Base-by-base conservation (phyloP, 768 basidiomycete genomes). In the Leccinum obscurum region DNA sequence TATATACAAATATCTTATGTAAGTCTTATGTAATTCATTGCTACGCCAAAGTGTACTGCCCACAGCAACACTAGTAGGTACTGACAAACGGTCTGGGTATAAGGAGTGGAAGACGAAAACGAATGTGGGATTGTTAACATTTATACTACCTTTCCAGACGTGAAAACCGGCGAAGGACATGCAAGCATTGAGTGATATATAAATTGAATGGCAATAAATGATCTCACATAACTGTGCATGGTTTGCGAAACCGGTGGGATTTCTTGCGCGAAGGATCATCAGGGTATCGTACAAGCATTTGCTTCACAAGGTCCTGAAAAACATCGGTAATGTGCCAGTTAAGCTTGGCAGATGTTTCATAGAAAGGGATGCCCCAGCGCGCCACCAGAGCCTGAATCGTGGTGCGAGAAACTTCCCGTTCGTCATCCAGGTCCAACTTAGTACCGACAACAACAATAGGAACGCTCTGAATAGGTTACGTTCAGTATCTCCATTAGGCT, bases 371-470 rank as follows among this genome's bases (percentile, higher is more conserved):
- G 14, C 78, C 77, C 90, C 91, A 92, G 3, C 80, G 80, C 34
- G 73, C 78, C 20, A 87, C 83, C 11, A 91, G 81, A 10, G 83
- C 75, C 67, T 88, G 83, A 35, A 92, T 88, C 0, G 83, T 84
- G 46, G 70, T 77, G 51, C 81, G 78, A 17, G 85, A 83, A 6
- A 95, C 89, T 69, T 93, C 90, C 34, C 93, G 83, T 72, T 95
- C 93, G 60, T 83, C 85, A 28, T 82, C 83, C 41, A 95, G 82
- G 71, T 95, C 93, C 46, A 89, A 78, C 71, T 93, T 93, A 32
- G 92, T 93, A 48, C 92, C 93, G 9, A 93, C 93, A 15, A 94
- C 82, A 11, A 93, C 89, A 63, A 95, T 90, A 9, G 93, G 93
- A 20, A 92, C 76, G 32, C 76, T 77, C 85, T 89, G 57, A 63